Conservation (phyloP, 352 stramenopile genomes). For the Globisporangium carolinianum region DNA sequence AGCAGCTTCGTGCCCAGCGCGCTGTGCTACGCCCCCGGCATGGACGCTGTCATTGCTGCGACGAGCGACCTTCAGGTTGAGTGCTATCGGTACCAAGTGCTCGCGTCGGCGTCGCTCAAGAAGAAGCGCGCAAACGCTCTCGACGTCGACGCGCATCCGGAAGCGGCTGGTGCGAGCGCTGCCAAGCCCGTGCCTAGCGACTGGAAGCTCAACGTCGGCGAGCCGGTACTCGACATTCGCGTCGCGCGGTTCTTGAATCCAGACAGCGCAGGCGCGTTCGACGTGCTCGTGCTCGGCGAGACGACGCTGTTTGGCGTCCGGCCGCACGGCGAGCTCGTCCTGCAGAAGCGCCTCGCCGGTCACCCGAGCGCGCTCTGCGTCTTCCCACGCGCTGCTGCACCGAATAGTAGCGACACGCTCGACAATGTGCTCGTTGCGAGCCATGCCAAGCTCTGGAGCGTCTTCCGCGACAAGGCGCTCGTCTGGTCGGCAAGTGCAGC, state of each 20-base stretch:
- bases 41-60: conserved; percentile 76
- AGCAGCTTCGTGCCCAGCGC: conserved; percentile 76
- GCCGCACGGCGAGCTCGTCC: conserved; percentile 61
- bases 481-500: conserved; percentile 69
- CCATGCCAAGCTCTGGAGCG: conserved; percentile 62
- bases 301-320: conserved; percentile 77
- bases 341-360: conserved; percentile 77
- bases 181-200: conserved; percentile 45
- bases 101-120: conserved; percentile 69
- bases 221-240: conserved; percentile 54
- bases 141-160: conserved; percentile 33
- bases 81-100: conserved; percentile 85
- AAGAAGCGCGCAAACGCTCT: conserved; percentile 42
- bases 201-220: conserved; percentile 64
- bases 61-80: conserved; percentile 81
- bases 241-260: conserved; percentile 39
- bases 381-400: conserved; percentile 28
- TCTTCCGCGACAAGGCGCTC: conserved; percentile 76
- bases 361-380: conserved; percentile 56
- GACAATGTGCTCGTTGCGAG: conserved; percentile 80
- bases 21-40: conserved; percentile 69
- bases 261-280: conserved; percentile 48
- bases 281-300: conserved; percentile 80
- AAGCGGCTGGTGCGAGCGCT: conserved; percentile 17
- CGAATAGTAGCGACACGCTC: conserved; percentile 16